Base-by-base conservation (phyloP, 1,139 yeast species). In the Entelexis sorbosivorans region DNA sequence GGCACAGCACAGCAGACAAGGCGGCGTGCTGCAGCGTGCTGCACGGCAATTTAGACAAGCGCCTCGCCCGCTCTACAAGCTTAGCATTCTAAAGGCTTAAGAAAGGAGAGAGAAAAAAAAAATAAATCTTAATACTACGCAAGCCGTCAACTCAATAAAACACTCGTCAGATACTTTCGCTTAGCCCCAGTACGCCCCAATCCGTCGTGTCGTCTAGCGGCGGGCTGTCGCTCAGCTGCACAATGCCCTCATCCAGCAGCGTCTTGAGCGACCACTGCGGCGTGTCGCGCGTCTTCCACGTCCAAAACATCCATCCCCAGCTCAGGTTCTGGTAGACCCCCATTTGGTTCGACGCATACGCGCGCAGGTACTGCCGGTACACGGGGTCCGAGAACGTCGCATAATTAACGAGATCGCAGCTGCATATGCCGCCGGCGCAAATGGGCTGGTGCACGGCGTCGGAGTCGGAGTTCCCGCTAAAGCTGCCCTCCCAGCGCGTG, bases 221-320 rank as follows among this genome's bases (percentile, higher is more conserved):
- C 19, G 38, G 45, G 3, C 2, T 3, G 3, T 35, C 42, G 20
- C 44, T 32, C 16, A 46, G 22, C n/a, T 16, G 22, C 10, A 46
- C 31, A n/a, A 46, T 28, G 17, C 36, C 38, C 19, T 46, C 49
- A 14, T 46, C 29, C 4, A 35, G 11, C 17, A 46, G 26, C 20
- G 49, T 46, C 22, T 33, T 26, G 7, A 46, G 28, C 38, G 49
- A 46, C 97, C 97, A 91, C 65, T 89, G 97, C 49, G 82, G 66
- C 17, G 93, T 78, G 60, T 69, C 67, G 66, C 89, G 97, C 32
- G 95, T 83, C 72, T 87, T 89, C 79, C 84, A 88, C 31, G 66
- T 81, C 98, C 96, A 91, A 73, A 82, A 87, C 38, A 56, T 54
- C 60, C 60, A 58, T 32, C 60, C 60, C 13, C 49, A 14, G 16